These are phyloP conservation scores for Sclerotinia minor DNA, from an alignment of 2,329 filamentous ascomycete species.

Conservation along the genomic window DNA sequence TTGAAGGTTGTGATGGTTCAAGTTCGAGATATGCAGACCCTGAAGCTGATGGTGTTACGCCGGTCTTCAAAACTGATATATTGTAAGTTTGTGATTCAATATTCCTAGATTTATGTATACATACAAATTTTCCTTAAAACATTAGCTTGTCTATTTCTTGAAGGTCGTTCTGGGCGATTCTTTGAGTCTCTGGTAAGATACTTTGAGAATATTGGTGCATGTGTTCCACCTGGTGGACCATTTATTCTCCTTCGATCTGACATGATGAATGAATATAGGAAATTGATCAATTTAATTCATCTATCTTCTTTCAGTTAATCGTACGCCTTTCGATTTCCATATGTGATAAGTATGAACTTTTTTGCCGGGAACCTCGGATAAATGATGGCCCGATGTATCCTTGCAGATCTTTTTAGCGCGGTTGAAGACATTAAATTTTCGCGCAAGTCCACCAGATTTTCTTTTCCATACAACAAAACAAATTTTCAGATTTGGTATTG, in stretches of 20 bases:
- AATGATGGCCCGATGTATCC: slow-evolving; percentile 4
- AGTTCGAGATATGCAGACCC: slow-evolving; percentile 86
- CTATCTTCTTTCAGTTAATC: background rate
- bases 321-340: background rate
- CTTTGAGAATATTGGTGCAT: slow-evolving; percentile 68
- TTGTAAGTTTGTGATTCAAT: background rate
- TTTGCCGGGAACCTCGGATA: slow-evolving; percentile 3
- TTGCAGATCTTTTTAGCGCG: background rate
- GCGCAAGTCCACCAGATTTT: background rate
- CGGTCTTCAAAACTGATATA: slow-evolving; percentile 77
- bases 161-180: slow-evolving; percentile 49
- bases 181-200: slow-evolving; percentile 50
- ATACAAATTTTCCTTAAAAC: slow-evolving; percentile 84
- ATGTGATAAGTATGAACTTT: slow-evolving; percentile 3
- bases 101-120: slow-evolving; percentile 40
- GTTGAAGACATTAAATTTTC: slow-evolving; percentile 21
- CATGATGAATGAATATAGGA: slow-evolving; percentile 50
- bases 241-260: slow-evolving; percentile 88
- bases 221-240: slow-evolving; percentile 75
- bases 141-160: slow-evolving; percentile 62
- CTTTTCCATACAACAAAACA: background rate
- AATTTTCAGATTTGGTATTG: slow-evolving; percentile 1
- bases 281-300: background rate
- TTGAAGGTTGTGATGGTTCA: slow-evolving; percentile 49
- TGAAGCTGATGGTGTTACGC: slow-evolving; percentile 87